Conservation (phyloP, 768 basidiomycete species). For the Rubroboletus satanas region DNA sequence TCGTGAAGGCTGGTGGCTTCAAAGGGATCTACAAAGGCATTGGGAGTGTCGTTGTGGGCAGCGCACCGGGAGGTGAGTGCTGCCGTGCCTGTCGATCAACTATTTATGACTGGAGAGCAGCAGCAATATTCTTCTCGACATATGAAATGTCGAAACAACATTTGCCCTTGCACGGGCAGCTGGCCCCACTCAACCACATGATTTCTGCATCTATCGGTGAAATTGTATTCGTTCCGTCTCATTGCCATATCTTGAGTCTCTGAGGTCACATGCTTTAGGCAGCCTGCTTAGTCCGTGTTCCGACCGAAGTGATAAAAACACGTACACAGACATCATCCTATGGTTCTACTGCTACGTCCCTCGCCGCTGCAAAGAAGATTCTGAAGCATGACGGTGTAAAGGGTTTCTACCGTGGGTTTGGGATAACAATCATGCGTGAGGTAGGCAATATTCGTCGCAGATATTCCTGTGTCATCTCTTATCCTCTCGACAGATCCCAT, state of each 20-base stretch:
- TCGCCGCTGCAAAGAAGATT: constrained; percentile 54
- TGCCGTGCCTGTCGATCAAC: not conserved
- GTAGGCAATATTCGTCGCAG: constrained; percentile 27
- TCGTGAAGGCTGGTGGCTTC: constrained; percentile 82
- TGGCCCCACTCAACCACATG: constrained; percentile 64
- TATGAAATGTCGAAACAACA: constrained; percentile 84
- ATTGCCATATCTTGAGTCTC: constrained; percentile 5
- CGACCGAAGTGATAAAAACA: constrained; percentile 95
- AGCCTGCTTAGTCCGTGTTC: constrained; percentile 90
- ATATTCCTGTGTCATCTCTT: not conserved
- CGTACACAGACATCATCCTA: constrained; percentile 85
- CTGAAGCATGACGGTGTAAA: constrained; percentile 57
- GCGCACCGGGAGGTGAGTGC: constrained; percentile 84
- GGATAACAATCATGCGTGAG: constrained; percentile 70
- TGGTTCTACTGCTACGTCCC: constrained; percentile 55
- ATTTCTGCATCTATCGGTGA: constrained; percentile 57
- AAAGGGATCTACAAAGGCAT: constrained; percentile 89
- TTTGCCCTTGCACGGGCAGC: constrained; percentile 57
- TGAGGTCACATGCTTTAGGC: constrained; percentile 41
- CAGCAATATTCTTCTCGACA: constrained; percentile 91
- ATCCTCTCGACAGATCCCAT: constrained; percentile 69
- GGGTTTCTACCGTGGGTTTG: constrained; percentile 89
- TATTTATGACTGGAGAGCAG: constrained; percentile 38
- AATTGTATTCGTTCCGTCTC: constrained; percentile 40
- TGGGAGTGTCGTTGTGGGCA: constrained; percentile 91